Evolutionary conservation across 2,329 filamentous ascomycete genomes (phyloP), one percentile per base, ranked within the genome.

Genomic region (Alternaria atra): DNA sequence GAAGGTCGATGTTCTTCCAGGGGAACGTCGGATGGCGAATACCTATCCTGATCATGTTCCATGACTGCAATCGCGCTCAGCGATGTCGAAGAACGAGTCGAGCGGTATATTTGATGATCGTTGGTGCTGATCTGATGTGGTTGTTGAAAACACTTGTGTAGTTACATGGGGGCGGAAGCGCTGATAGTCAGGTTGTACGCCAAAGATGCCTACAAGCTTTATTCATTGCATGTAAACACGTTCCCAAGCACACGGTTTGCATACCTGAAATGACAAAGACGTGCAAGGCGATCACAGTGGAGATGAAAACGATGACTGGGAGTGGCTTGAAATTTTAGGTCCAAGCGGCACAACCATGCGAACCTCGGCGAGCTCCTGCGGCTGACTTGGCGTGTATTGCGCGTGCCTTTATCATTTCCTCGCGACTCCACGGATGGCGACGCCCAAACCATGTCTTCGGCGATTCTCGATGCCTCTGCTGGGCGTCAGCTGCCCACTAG

Each of bases 1-100:
- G 52, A 46, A 20, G 63, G 55, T 23, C 61, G 60, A 27, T 52
- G 58, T 37, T 55, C 47, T 3, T 55, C 47, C 47, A 42, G 5
- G 15, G 30, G 8, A 15, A 10, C 25, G 40, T 46, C 52, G 15
- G 57, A 55, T 15, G 29, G 43, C 32, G 44, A 43, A 25, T 52
- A 43, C 44, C 56, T 37, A 50, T 55, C 35, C 20, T 55, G 59
- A 35, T 35, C 46, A 50, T 64, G 52, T 12, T 64, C 58, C 61
- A 67, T 68, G 8, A 37, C 8, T n/a, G 35, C 20, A 10, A 23
- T 29, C 23, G 12, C 13, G 20, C 46, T 10, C 17, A 10, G 30
- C 23, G 30, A 35, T n/a, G 1, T 35, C 12, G 25, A 6, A 35
- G 15, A 35, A 9, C 17, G 17, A n/a, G 17, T 48, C 5, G 30